These are phyloP conservation scores for Pestalotiopsis sp. DNA, from an alignment of 2,329 filamentous ascomycete species.

Conservation along the genomic window DNA sequence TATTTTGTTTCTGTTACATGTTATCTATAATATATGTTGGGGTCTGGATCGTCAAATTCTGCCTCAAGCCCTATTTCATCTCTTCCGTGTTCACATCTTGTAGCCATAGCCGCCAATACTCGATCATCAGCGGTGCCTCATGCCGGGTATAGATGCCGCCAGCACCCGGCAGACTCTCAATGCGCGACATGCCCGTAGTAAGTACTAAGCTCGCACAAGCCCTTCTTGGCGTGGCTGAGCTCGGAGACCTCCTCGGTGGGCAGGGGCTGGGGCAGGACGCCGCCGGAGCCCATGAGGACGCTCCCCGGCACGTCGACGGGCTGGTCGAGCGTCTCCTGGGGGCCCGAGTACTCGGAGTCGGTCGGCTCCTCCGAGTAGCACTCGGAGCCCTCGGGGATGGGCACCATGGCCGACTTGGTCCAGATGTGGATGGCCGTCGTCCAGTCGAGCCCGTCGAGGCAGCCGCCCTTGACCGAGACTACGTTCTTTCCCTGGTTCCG, in stretches of 20 bases:
- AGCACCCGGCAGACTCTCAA: not conserved
- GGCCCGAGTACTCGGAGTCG: constrained; percentile 41
- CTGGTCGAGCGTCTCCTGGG: constrained; percentile 51
- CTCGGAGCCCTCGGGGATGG: constrained; percentile 67
- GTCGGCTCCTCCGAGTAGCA: constrained; percentile 55
- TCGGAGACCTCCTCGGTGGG: not conserved
- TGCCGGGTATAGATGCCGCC: too few relatives aligned
- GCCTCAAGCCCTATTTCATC: not conserved
- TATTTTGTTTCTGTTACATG: not conserved
- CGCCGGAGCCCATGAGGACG: constrained; percentile 36
- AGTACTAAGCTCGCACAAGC: constrained; percentile 31
- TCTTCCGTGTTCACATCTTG: too few relatives aligned
- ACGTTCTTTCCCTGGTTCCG: constrained; percentile 53
- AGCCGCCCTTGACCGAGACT: constrained; percentile 69
- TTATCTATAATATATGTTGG: not conserved
- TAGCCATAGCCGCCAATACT: too few relatives aligned
- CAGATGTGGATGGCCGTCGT: constrained; percentile 66
- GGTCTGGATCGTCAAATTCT: not conserved
- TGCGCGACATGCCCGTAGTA: not conserved
- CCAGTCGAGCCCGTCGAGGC: constrained; percentile 66
- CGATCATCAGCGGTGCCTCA: too few relatives aligned
- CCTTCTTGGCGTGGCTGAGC: constrained; percentile 1
- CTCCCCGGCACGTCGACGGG: constrained; percentile 32
- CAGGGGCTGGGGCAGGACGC: constrained; percentile 23
- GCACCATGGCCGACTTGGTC: constrained; percentile 68